Base-by-base conservation (phyloP, 768 basidiomycete species). In the Suillus clintonianus region DNA sequence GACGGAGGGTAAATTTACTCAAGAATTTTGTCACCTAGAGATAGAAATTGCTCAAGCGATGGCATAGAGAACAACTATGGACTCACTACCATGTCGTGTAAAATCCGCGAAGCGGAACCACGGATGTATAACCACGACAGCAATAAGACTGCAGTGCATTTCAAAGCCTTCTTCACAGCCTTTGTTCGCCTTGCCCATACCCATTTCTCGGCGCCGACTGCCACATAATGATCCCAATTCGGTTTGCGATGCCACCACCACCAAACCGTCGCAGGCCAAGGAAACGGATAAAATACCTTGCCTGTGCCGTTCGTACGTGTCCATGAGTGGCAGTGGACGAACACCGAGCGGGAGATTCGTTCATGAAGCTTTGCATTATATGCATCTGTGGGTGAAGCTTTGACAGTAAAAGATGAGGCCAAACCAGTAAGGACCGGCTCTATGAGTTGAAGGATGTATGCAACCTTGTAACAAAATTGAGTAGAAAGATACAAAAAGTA, bases 191-290 rank as follows among this genome's bases (percentile, higher is more conserved):
- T 62, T 45, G 59, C 63, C 32, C 64, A 64, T 30, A 39, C 70
- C 79, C 82, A 81, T 51, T 67, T 69, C 63, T 81, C 78, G 17
- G 76, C 83, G 34, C 76, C 80, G 24, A 80, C 77, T 24, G 54
- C 64, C 11, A 55, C 69, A 61, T 76, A 81, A 61, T 80, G 72
- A 13, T 66, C 63, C 79, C 78, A 80, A 39, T 65, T 68, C 8
- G 77, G 77, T 19, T 64, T 68, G 30, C 75, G 77, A 41, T 79
- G 71, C 72, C 72, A 74, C 68, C 71, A 72, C 74, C 78, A 81
- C 65, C 74, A 76, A n/a, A 69, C 45, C 3, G 67, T 63, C 9
- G 70, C 68, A 5, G 68, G 63, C 68, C 82, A 80, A 37, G 80
- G 83, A 62, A 83, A 84, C 7, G 78, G 74, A 54, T 68, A 73